These are phyloP conservation scores for Pleurozium schreberi DNA, from an alignment of 225 moss, liverwort and hornwort genomes.

Conservation along the genomic window DNA sequence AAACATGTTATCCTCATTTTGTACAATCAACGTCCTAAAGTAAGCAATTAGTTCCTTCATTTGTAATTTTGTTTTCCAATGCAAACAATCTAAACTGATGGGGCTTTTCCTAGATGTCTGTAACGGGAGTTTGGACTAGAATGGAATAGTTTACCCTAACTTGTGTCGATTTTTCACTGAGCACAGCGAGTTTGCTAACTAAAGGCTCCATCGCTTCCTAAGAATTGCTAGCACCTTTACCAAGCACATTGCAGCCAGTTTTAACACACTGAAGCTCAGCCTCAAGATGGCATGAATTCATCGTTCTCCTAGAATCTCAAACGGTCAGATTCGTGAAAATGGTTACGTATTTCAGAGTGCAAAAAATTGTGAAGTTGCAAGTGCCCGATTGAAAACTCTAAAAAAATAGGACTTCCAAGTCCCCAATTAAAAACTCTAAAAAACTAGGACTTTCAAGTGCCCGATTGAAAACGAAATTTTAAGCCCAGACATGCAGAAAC, in stretches of 20 bases:
- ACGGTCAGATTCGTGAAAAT: no score
- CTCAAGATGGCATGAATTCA: not conserved
- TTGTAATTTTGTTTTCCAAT: no score
- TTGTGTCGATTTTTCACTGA: not conserved
- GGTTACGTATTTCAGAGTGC: not conserved
- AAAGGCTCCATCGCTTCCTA: not conserved
- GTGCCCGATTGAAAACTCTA: not conserved
- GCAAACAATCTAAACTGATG: no score
- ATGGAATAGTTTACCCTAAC: no score
- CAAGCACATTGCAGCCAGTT: not conserved
- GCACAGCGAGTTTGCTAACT: not conserved
- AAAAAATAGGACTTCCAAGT: not conserved
- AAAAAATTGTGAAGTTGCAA: not conserved
- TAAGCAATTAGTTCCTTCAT: no score
- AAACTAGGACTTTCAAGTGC: not conserved
- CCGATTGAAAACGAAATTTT: no score
- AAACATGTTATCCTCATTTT: no score
- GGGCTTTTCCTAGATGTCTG: no score
- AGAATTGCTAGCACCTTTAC: not conserved
- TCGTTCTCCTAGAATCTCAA: not conserved
- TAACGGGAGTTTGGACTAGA: no score
- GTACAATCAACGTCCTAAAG: no score
- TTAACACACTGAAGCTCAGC: not conserved
- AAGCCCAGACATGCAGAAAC: not conserved
- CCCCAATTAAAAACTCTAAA: not conserved